Conservation (phyloP, 768 basidiomycete genomes). For the Macrolepiota fuliginosa region DNA sequence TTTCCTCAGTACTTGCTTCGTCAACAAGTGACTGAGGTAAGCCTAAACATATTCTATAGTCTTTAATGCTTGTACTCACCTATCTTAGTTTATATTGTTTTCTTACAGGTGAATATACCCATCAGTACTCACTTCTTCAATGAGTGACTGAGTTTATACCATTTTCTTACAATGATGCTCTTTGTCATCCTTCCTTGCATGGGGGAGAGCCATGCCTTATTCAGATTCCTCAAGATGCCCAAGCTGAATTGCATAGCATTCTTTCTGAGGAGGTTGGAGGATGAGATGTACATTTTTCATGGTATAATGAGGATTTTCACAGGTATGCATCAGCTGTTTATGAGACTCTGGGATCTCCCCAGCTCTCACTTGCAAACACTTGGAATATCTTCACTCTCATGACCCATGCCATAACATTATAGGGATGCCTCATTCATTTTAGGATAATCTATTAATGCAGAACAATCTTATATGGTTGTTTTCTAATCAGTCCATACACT, state of each 20-base stretch:
- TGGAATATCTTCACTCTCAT: neutral
- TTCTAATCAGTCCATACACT: no score
- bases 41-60: no score
- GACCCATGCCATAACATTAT: neutral
- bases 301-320: neutral
- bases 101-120: no score
- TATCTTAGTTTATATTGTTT: no score
- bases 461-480: no score
- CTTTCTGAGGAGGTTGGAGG: neutral
- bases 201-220: neutral
- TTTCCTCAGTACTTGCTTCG: no score
- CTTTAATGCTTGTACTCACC: no score
- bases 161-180: no score
- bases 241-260: neutral
- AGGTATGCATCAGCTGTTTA: neutral
- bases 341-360: neutral
- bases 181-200: neutral
- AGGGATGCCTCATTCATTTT: neutral
- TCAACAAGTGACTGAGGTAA: no score
- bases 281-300: neutral
- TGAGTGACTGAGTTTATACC: no score
- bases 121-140: no score
- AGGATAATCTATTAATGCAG: no score
- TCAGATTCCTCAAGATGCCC: neutral
- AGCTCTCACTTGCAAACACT: neutral